A percentile compares a stretch with the other conserved stretches of the same genome.
Conservation (phyloP, 441 rosid species). For the Gossypium gossypioides region DNA sequence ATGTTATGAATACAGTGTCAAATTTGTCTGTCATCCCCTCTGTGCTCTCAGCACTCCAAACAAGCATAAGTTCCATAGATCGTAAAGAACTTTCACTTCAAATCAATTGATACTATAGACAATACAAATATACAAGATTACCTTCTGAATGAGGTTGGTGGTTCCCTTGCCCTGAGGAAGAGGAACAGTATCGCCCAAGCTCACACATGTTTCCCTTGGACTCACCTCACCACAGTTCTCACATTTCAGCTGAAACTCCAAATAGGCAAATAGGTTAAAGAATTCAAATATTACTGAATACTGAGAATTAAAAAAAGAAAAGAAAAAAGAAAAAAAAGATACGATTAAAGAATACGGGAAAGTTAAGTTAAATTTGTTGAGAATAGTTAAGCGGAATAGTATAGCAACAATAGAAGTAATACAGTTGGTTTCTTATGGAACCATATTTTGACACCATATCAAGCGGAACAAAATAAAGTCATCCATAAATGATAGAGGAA, state of each 20-base stretch:
- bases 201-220: conserved; percentile 70
- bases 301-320: neutral
- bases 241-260: conserved; percentile 53
- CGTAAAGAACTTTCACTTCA: neutral
- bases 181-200: conserved; percentile 52
- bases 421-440: no score
- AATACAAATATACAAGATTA: conserved; percentile 13
- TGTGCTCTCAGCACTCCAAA: neutral
- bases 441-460: no score
- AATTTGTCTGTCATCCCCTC: neutral
- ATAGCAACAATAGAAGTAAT: neutral
- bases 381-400: neutral
- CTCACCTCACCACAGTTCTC: conserved; percentile 74
- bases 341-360: neutral
- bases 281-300: neutral
- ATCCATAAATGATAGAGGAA: neutral
- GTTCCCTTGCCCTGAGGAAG: conserved; percentile 44
- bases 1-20: neutral
- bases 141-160: conserved; percentile 75
- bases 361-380: neutral
- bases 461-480: neutral
- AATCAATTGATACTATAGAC: neutral
- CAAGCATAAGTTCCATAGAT: neutral
- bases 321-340: neutral
- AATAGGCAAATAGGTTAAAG: neutral